phyloP scores from a whole-genome alignment of 306 rosid genomes.

The Prunus mira region DNA sequence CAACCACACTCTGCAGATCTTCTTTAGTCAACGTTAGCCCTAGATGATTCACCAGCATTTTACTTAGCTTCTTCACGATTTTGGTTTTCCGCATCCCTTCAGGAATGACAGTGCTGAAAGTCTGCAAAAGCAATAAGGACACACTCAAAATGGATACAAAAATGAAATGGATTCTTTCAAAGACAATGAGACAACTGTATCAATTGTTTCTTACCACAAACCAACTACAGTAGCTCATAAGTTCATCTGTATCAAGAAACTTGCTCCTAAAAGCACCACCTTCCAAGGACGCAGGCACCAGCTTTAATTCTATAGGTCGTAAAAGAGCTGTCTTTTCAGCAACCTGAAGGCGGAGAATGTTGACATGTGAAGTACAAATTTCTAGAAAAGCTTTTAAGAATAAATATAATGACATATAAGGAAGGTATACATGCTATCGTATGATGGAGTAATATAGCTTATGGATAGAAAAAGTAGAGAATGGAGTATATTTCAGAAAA shows the following conservation, averaged over 20 bases:
- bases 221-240: slow-evolving; percentile 78
- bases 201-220: slow-evolving; percentile 67
- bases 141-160: slow-evolving; percentile 5
- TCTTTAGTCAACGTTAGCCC: slow-evolving; percentile 75
- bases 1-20: slow-evolving; percentile 82
- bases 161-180: slow-evolving; percentile 1
- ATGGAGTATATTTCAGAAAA: background rate
- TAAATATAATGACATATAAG: background rate
- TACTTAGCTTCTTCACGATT: slow-evolving; percentile 44
- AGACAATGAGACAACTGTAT: slow-evolving; percentile 1
- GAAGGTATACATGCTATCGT: background rate
- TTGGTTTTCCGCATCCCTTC: slow-evolving; percentile 61
- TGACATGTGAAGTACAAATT: slow-evolving; percentile 11
- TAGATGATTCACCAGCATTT: slow-evolving; percentile 76
- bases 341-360: slow-evolving; percentile 55
- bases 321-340: slow-evolving; percentile 87
- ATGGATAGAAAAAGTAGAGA: background rate
- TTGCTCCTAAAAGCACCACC: slow-evolving; percentile 86
- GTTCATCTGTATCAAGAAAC: slow-evolving; percentile 84
- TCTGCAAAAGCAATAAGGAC: slow-evolving; percentile 50
- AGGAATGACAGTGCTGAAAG: slow-evolving; percentile 69
- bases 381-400: background rate
- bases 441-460: background rate
- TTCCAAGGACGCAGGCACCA: slow-evolving; percentile 92
- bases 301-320: slow-evolving; percentile 85